These are phyloP conservation scores for Leccinum obscurum DNA, from an alignment of 768 basidiomycete species.

Conservation along the genomic window DNA sequence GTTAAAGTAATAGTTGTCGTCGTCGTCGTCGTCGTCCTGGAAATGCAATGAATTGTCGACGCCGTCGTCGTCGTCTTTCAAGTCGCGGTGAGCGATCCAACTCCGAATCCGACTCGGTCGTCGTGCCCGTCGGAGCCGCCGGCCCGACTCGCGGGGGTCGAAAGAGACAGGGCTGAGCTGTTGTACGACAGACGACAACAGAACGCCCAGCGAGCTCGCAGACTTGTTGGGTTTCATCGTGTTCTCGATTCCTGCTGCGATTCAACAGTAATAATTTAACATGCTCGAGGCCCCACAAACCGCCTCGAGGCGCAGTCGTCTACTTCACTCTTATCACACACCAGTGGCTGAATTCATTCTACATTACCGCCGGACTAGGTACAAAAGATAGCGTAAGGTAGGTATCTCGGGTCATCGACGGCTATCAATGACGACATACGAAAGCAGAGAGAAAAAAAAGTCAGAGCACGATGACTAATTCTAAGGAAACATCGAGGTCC, in stretches of 20 bases:
- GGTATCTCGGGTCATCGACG: neutral
- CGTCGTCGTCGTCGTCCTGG: slow-evolving; percentile 7
- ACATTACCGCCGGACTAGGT: slow-evolving; percentile 15
- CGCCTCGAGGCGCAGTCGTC: slow-evolving; percentile 14
- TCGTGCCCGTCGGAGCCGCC: slow-evolving; percentile 2
- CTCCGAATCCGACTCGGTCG: slow-evolving; percentile 17
- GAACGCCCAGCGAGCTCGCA: neutral
- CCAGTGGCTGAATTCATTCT: neutral
- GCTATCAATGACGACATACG: neutral
- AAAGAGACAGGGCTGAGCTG: slow-evolving; percentile 11
- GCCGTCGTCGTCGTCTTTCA: neutral
- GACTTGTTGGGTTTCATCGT: slow-evolving; percentile 1
- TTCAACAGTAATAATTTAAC: neutral
- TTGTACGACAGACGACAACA: slow-evolving; percentile 26
- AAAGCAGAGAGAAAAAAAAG: neutral
- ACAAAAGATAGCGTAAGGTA: slow-evolving; percentile 6
- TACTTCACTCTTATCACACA: neutral
- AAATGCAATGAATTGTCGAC: slow-evolving; percentile 18
- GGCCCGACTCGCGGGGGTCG: neutral
- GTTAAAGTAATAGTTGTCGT: too few relatives aligned
- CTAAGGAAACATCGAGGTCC: neutral
- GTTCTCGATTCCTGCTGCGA: neutral
- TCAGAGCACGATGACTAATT: neutral
- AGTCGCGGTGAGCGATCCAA: slow-evolving; percentile 13
- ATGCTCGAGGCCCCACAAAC: neutral